Conservation (phyloP, 495 filamentous ascomycete species). For the Cercophora newfieldiana region DNA sequence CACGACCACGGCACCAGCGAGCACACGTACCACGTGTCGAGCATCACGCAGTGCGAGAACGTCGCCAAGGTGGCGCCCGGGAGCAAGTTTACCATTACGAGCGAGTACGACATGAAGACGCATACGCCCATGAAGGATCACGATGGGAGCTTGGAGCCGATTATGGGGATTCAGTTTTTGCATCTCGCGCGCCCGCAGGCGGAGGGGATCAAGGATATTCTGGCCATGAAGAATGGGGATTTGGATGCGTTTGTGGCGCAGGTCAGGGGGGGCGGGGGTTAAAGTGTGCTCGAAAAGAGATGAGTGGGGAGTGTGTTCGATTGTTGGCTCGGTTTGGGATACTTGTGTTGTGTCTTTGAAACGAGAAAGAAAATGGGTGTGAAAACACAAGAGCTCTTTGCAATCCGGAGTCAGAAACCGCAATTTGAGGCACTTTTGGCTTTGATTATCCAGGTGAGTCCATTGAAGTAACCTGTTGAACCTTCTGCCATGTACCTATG, state of each 20-base stretch:
- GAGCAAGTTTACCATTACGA: conserved; percentile 9
- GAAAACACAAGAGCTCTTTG: too few species aligned
- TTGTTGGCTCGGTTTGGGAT: too few species aligned
- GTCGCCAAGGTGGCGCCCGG: conserved; percentile 2
- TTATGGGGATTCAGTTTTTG: conserved; percentile 23
- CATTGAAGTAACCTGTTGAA: too few species aligned
- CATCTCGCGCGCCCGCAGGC: conserved; percentile 13
- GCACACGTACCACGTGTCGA: conserved; percentile 15
- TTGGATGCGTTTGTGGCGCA: neutral
- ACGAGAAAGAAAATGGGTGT: too few species aligned
- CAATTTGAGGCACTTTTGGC: too few species aligned
- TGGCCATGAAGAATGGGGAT: neutral
- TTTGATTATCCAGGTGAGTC: too few species aligned
- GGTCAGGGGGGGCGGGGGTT: neutral
- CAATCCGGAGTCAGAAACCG: too few species aligned
- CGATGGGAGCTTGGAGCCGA: conserved; percentile 11
- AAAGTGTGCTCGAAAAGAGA: too few species aligned
- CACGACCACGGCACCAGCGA: conserved; percentile 7
- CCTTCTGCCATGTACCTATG: too few species aligned
- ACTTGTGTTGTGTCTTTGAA: too few species aligned
- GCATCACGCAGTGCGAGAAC: conserved; percentile 12
- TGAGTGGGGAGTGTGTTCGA: too few species aligned
- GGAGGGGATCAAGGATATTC: conserved; percentile 7
- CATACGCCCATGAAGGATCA: conserved; percentile 12
- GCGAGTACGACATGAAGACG: conserved; percentile 13